These are phyloP conservation scores for Penicillium sp. DNA, from an alignment of 2,329 filamentous ascomycete species.

Conservation along the genomic window DNA sequence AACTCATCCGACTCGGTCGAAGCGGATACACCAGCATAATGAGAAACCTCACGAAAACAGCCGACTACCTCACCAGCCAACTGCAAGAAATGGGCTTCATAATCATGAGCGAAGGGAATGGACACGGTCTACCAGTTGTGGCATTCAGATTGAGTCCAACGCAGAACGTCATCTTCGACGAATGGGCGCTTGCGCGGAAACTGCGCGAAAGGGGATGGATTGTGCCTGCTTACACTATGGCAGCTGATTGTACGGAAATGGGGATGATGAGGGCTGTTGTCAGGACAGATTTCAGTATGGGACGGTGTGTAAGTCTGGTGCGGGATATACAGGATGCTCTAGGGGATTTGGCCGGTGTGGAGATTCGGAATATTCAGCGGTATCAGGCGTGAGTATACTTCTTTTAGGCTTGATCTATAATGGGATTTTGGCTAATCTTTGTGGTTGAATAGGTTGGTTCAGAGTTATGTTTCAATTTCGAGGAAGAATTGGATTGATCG, in stretches of 20 bases:
- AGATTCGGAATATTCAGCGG: slow-evolving; percentile 39
- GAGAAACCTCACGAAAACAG: slow-evolving; percentile 78
- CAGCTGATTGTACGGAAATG: slow-evolving; percentile 74
- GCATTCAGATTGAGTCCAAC: slow-evolving; percentile 72
- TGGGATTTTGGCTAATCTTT: not conserved
- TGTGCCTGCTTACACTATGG: slow-evolving; percentile 94
- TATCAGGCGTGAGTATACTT: slow-evolving; percentile 15
- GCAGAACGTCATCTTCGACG: slow-evolving; percentile 61
- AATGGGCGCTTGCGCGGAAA: slow-evolving; percentile 77
- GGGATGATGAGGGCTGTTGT: slow-evolving; percentile 92
- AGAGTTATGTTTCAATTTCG: not conserved
- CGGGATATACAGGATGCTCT: slow-evolving; percentile 74
- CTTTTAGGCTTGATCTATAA: not conserved
- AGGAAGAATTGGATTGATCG: slow-evolving; percentile 1
- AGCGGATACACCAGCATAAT: slow-evolving; percentile 44
- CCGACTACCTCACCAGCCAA: slow-evolving; percentile 75
- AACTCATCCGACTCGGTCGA: slow-evolving; percentile 81
- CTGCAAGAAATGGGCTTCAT: slow-evolving; percentile 75
- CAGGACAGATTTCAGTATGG: slow-evolving; percentile 81
- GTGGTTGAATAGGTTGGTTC: not conserved
- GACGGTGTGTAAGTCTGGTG: slow-evolving; percentile 74
- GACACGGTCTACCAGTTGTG: slow-evolving; percentile 79
- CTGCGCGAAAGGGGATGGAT: slow-evolving; percentile 85
- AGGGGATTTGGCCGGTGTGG: slow-evolving; percentile 68
- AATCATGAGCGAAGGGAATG: slow-evolving; percentile 78